Conservation (phyloP, 192 early-diverging fungal species). For the Backusella macrospora region DNA sequence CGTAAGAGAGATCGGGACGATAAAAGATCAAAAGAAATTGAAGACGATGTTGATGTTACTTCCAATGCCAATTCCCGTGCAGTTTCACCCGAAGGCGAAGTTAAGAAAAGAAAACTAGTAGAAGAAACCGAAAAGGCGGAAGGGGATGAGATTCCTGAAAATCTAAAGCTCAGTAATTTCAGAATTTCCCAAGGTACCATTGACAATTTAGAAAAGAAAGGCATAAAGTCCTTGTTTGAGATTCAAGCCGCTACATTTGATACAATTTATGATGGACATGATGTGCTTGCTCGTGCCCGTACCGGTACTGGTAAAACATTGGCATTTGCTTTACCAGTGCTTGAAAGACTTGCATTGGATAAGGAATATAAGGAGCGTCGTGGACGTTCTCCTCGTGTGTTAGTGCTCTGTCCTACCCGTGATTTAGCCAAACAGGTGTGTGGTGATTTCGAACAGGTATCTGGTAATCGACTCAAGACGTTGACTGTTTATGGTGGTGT, state of each 20-base stretch:
- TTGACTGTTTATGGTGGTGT: conserved; percentile 89
- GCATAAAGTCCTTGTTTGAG: conserved; percentile 86
- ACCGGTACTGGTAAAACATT: conserved; percentile 85
- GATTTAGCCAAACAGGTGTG: conserved; percentile 91
- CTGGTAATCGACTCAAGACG: conserved; percentile 58
- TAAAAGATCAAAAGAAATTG: conserved; percentile 23
- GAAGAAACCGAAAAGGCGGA: conserved; percentile 38
- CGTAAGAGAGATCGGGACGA: conserved; percentile 44
- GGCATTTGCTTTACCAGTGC: conserved; percentile 77
- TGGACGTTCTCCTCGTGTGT: conserved; percentile 54
- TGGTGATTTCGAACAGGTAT: conserved; percentile 72
- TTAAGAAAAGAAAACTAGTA: conserved; percentile 39
- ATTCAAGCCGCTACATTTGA: conserved; percentile 91
- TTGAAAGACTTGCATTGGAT: conserved; percentile 57
- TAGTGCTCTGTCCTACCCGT: conserved; percentile 76
- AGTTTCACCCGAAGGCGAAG: conserved; percentile 33
- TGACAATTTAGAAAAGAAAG: conserved; percentile 67
- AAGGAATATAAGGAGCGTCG: conserved; percentile 37
- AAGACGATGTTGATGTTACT: conserved; percentile 40
- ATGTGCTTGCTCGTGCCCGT: conserved; percentile 71
- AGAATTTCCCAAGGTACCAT: conserved; percentile 68
- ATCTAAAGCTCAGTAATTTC: conserved; percentile 60
- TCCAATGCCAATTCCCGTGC: neutral
- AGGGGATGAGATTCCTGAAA: conserved; percentile 53
- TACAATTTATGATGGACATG: conserved; percentile 74